Evolutionary conservation across 768 basidiomycete genomes (phyloP), one percentile per base, ranked within the genome.

Genomic region (Mycena rebaudengoi): DNA sequence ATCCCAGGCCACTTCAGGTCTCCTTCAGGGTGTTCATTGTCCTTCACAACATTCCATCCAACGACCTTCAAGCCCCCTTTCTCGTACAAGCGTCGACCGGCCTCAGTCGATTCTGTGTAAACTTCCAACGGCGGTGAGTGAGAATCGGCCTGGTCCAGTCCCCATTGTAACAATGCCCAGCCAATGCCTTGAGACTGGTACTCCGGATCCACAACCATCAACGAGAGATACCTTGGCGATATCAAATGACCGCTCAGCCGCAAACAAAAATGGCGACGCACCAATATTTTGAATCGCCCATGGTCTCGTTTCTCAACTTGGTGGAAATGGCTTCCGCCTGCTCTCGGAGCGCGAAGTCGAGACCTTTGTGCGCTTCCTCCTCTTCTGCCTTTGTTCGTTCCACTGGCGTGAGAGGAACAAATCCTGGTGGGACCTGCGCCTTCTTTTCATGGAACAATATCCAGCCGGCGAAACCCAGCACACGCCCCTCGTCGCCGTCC

Each of bases 31-130:
- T 37, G 48, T 18, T 58, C 29, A 26, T 58, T 28, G 12, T 49
- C 56, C 16, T 35, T 25, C 45, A 58, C 14, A 16, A 28, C 26
- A 37, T 49, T 58, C 56, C 56, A 57, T 21, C 32, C 56, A 11
- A 48, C 45, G 11, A 57, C 18, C 6, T 57, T 28, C n/a, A 48
- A 57, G 13, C 44, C 45, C 18, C 39, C 48, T 10, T 48, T 57
- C 26, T 48, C 44, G 45, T 57, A 56, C 44, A 57, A 26, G 33
- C 35, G 56, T 8, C 28, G 26, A 1, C 56, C 56, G 1, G 39
- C 46, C 3, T 58, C 56, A n/a, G 45, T 58, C 10, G 56, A 48
- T 49, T 58, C 56, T 37, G 49, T 26, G 23, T 58, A 58, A 18
- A 58, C 46, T 10, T 39, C 56, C 12, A 48, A 14, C 21, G 33